These are phyloP conservation scores for Aureobasidium sp. DNA, from an alignment of 2,329 filamentous ascomycete species.

Conservation along the genomic window DNA sequence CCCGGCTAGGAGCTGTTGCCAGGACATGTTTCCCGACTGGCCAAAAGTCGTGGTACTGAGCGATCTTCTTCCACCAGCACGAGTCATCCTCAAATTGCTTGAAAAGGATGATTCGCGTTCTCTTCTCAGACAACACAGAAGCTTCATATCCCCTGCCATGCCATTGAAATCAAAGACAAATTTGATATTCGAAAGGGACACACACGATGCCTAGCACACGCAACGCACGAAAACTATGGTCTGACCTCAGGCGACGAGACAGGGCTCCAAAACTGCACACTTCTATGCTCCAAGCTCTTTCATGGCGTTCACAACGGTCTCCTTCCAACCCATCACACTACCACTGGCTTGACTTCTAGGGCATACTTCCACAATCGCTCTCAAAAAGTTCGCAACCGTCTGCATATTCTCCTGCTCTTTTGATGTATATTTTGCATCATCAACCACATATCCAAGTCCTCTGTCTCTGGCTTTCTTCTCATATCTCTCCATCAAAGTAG, in stretches of 20 bases:
- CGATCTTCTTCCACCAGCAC: neutral
- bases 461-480: neutral
- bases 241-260: too few species aligned
- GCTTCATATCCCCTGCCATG: too few species aligned
- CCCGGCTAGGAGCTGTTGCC: neutral
- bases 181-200: neutral
- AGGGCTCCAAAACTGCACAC: too few species aligned
- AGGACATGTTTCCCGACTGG: too few species aligned
- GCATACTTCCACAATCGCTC: constrained; percentile 11
- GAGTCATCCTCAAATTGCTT: neutral
- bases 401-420: constrained; percentile 9
- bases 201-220: too few species aligned
- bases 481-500: neutral
- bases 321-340: constrained; percentile 2
- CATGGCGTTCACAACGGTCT: neutral
- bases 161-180: too few species aligned
- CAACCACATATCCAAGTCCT: neutral
- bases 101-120: too few species aligned
- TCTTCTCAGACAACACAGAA: too few species aligned
- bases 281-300: neutral
- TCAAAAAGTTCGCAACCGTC: neutral
- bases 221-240: too few species aligned
- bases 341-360: neutral
- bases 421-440: constrained; percentile 2
- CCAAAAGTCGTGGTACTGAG: constrained; percentile 8